Evolutionary conservation across 257 asterid genomes (phyloP), one percentile per base, ranked within the genome.

Genomic region (Verbascum thapsus): DNA sequence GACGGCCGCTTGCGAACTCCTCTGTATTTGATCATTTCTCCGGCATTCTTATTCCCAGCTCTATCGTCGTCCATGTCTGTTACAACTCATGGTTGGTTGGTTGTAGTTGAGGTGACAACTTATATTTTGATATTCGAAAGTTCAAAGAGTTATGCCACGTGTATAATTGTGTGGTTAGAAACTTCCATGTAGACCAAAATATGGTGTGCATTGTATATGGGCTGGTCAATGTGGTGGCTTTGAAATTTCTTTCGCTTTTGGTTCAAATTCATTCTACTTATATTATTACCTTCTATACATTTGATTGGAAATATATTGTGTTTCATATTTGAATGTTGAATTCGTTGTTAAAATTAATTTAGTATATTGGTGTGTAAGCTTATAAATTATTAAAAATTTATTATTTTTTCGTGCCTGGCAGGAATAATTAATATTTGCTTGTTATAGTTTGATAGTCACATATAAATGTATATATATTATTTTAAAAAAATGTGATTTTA

Each of bases 1-100:
- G 77, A 79, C 35, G 72, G 74, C 54, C 85, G 75, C 79, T 73
- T 75, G 41, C 85, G 54, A 18, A 79, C 85, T 2, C 85, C 85
- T 16, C 85, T 45, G 52, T 76, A 79, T 61, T 76, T 76, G n/a
- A n/a, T n/a, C n/a, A 76, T 39, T 41, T 76, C 81, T 3, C 55
- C 73, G 16, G 16, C 42, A 5, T 18, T 39, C 16, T 40, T 32
- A 39, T 41, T 47, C 40, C 50, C 26, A 12, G 53, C 64, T 30
- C 42, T 16, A 47, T 49, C 60, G 58, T 35, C 52, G 20, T 66
- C 60, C 70, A 66, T 70, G 18, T 37, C 22, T 32, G 3, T 38
- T 44, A 40, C 10, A 0, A 10, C 18, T 56, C 10, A 47, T 18
- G n/a, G n/a, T 61, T 26, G 32, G 20, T 50, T 63, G 44, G 34